Evolutionary conservation across 2,329 filamentous ascomycete species (phyloP), one percentile per base, ranked within the genome.

Genomic region (Akanthomyces dipterigenus): DNA sequence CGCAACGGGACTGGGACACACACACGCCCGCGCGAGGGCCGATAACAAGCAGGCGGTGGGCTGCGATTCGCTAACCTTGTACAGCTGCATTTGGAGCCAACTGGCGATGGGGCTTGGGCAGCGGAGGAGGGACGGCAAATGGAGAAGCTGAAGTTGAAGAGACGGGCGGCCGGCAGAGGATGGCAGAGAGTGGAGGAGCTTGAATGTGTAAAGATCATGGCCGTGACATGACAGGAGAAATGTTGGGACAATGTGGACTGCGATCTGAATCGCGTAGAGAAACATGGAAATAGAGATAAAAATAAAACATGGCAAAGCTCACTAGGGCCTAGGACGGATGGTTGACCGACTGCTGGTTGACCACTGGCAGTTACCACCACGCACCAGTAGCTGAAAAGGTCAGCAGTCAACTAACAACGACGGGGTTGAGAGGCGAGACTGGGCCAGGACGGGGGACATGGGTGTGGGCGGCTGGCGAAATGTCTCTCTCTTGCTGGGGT

Each of bases 51-150:
- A 48, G 31, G 14, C 20, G 16, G 36, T 22, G 45, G 55, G 42
- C 31, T 28, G 22, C 43, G 55, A 57, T 57, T 57, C 55, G 55
- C 43, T 31, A 40, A 57, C 43, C 45, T 20, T 42, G 55, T 57
- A 20, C 14, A 57, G 45, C 45, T 40, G 24, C 45, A 20, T 40
- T 28, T 26, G 20, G 26, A 55, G 20, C 38, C 28, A 48, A 57
- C 38, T n/a, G 28, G 31, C 20, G 54, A 36, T 18, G 40, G 42
- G 54, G 40, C 7, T 28, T 14, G 51, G 36, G 22, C 50, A 22
- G 36, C 36, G 36, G 36, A 28, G 36, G 36, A 28, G 18, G n/a
- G 49, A 51, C 38, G 36, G 51, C 51, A 55, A 55, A 28, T 56
- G 40, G 9, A 18, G 26, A 43, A 34, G 26, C 12, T 7, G 16